These are phyloP conservation scores for Pseudonectria buxi DNA, from an alignment of 2,329 filamentous ascomycete genomes.

Conservation along the genomic window DNA sequence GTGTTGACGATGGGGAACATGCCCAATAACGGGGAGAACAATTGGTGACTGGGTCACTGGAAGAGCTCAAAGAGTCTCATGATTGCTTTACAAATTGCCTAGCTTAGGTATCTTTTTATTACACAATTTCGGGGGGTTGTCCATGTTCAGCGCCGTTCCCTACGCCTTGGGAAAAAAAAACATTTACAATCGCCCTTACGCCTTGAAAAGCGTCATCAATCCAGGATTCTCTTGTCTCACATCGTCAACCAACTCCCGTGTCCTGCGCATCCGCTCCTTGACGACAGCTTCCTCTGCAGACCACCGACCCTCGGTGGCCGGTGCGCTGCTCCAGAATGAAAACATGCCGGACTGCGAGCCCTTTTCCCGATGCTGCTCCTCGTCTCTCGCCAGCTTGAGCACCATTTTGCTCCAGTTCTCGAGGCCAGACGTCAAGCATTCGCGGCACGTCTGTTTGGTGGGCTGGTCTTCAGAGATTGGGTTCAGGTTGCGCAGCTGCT, in stretches of 20 bases:
- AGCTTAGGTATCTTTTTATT: too few relatives aligned
- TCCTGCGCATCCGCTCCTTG: constrained; percentile 43
- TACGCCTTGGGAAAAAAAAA: too few relatives aligned
- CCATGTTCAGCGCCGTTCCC: too few relatives aligned
- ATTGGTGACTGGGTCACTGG: too few relatives aligned
- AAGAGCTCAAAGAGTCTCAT: too few relatives aligned
- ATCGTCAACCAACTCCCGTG: constrained; percentile 46
- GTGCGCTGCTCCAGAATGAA: constrained; percentile 30
- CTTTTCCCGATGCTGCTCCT: constrained; percentile 35
- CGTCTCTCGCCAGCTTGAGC: constrained; percentile 49
- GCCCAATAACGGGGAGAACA: too few relatives aligned
- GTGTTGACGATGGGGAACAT: too few relatives aligned
- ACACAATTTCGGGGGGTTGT: too few relatives aligned
- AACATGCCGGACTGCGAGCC: constrained; percentile 24
- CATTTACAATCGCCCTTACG: constrained; percentile 19
- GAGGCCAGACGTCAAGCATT: constrained; percentile 71
- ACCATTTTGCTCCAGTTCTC: constrained; percentile 84
- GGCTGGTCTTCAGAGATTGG: constrained; percentile 18
- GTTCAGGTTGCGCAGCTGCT: constrained; percentile 47
- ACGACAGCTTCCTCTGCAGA: constrained; percentile 49
- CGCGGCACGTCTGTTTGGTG: constrained; percentile 54
- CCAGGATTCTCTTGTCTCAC: constrained; percentile 30
- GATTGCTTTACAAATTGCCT: too few relatives aligned
- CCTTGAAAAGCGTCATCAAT: constrained; percentile 33
- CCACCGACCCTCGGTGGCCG: constrained; percentile 41